Percentiles rank a stretch among this genome's conserved stretches.
These are phyloP conservation scores for Saccharum officinarum DNA, from an alignment of 176 grass and related monocot species.

Conservation along the genomic window DNA sequence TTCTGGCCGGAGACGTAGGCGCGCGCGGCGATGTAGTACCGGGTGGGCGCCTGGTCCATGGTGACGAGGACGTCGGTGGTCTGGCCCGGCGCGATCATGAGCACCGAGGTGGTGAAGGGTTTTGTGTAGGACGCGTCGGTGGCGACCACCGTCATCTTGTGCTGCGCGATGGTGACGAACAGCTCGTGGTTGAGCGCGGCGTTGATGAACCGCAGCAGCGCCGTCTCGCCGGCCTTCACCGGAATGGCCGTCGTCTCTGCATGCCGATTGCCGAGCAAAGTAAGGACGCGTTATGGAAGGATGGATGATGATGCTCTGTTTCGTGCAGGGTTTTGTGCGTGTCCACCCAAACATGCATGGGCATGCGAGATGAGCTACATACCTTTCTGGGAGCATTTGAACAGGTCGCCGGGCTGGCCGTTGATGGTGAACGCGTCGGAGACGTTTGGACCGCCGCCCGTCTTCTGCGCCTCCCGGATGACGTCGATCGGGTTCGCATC, in stretches of 20 bases:
- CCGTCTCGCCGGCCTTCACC: slow-evolving; percentile 71
- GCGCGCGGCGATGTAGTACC: slow-evolving; percentile 71
- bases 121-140: slow-evolving; percentile 73
- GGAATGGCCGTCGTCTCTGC: slow-evolving; percentile 52
- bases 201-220: slow-evolving; percentile 82
- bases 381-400: slow-evolving; percentile 65
- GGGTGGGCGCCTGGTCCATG: slow-evolving; percentile 64
- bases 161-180: slow-evolving; percentile 69
- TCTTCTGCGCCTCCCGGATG: slow-evolving; percentile 57
- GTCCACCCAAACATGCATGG: no score
- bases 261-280: not conserved
- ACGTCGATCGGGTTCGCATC: slow-evolving; percentile 72
- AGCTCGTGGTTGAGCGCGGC: slow-evolving; percentile 76
- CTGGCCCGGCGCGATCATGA: slow-evolving; percentile 80
- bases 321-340: not conserved
- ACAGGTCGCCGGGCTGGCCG: slow-evolving; percentile 80
- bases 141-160: slow-evolving; percentile 74
- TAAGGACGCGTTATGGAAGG: no score
- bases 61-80: slow-evolving; percentile 84
- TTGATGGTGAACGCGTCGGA: slow-evolving; percentile 92
- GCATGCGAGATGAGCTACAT: not conserved
- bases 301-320: not conserved
- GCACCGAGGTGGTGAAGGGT: slow-evolving; percentile 64
- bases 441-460: slow-evolving; percentile 62
- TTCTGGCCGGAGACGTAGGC: slow-evolving; percentile 52